Evolutionary conservation across 176 grass and related monocot species (phyloP), one percentile per base, ranked within the genome.

Genomic region (Typha latifolia): DNA sequence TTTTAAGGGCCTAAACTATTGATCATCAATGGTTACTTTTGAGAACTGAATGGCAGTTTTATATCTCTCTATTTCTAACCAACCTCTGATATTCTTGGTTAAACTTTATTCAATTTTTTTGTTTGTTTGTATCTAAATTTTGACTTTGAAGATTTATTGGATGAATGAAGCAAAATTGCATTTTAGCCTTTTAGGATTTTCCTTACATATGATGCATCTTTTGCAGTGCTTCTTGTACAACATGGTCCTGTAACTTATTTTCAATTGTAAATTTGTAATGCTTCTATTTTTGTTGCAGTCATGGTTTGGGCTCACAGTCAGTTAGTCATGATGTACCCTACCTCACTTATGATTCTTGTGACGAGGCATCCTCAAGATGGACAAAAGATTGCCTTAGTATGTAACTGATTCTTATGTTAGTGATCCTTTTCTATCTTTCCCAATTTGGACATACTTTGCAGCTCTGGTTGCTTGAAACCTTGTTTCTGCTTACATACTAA

Each of bases 331-430:
- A 49, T 19, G 29, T 75, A 67, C 69, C 83, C 88, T 48, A 59
- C 66, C 3, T 51, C 92, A 62, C 62, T 92, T 62, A 22, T 89
- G 69, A 82, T 92, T 82, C 79, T 92, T 32, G 85, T 92, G 37
- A 80, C 88, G 67, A 88, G 93, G 56, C 83, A 97, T 87, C 88
- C 93, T 78, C 66, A 55, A 16, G 83, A 87, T 68, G 69, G 73
- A 77, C 78, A 82, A n/a, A 59, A 67, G 71, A 18, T 92, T 82
- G 69, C 85, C 62, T 49, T 68, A 32, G 93, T 92, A 97, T 78
- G 88, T 72, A 49, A 66, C 66, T 73, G 22, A 12, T 50, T 49
- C 47, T 5, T 74, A 80, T 76, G 12, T 52, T 75, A 32, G 29
- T 27, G 24, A 24, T 68, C 5, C 22, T 23, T 4, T 2, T 49